Evolutionary conservation across 495 filamentous ascomycete species (phyloP).

Genomic region (Podospora sp.): DNA sequence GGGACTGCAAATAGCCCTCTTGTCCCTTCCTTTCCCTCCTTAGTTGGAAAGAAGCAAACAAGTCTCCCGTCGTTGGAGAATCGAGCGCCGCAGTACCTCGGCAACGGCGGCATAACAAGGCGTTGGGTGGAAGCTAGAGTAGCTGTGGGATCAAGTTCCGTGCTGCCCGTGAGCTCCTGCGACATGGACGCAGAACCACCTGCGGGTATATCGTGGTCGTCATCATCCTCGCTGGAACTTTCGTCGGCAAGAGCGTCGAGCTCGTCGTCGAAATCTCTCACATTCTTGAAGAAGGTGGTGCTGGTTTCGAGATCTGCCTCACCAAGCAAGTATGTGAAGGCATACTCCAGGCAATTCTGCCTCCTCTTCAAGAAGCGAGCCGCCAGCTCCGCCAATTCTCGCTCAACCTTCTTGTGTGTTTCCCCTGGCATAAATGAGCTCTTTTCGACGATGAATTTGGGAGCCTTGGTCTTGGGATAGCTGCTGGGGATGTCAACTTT

Average conservation of each 20-base stretch:
- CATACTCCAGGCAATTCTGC: conserved; percentile 79
- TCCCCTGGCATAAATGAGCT: conserved; percentile 76
- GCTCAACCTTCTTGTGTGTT: conserved; percentile 61
- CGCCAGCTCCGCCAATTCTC: conserved; percentile 71
- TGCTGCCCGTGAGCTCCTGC: conserved; percentile 55
- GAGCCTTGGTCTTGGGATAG: conserved; percentile 72
- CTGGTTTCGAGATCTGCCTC: conserved; percentile 77
- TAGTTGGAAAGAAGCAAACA: conserved; percentile 85
- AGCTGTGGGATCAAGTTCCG: conserved; percentile 48
- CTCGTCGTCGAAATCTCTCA: conserved; percentile 64
- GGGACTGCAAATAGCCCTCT: conserved; percentile 62
- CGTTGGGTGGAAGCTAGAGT: conserved; percentile 62
- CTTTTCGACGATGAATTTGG: conserved; percentile 72
- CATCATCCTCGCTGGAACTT: conserved; percentile 79
- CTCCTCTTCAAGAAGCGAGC: conserved; percentile 66
- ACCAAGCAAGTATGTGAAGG: conserved; percentile 80
- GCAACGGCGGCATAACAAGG: conserved; percentile 75
- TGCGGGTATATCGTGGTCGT: conserved; percentile 64
- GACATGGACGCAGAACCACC: conserved; percentile 58
- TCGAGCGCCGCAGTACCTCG: conserved; percentile 71
- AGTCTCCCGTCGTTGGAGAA: conserved; percentile 79
- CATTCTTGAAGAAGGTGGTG: conserved; percentile 67
- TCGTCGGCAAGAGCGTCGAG: conserved; percentile 59
- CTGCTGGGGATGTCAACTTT: conserved; percentile 75
- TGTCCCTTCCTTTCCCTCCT: conserved; percentile 72